Evolutionary conservation across 1,139 yeast genomes (phyloP).

Genomic region (Candida sanyaensis): DNA sequence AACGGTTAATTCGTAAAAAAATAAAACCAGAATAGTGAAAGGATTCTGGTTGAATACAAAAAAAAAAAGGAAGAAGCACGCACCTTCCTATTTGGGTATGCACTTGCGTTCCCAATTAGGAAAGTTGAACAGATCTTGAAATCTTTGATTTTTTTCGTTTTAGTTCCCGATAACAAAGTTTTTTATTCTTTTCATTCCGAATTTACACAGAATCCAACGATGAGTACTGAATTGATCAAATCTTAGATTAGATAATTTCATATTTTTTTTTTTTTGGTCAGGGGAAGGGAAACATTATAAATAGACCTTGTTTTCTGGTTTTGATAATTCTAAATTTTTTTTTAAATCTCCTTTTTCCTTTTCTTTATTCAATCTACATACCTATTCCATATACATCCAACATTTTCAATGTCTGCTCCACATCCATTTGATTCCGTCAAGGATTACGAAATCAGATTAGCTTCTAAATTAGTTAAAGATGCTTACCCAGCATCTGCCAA

Average conservation of each 20-base stretch:
- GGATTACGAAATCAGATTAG: conserved; percentile 63
- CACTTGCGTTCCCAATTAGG: conserved; percentile 5
- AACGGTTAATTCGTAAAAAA: too few relatives aligned
- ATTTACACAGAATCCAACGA: not conserved
- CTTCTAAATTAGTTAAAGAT: conserved; percentile 65
- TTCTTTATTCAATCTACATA: not conserved
- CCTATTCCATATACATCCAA: not conserved
- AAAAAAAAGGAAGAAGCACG: not conserved
- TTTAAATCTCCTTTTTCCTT: not conserved
- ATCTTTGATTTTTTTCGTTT: not conserved
- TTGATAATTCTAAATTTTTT: not conserved
- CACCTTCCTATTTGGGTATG: conserved; percentile 6
- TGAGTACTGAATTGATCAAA: too few relatives aligned
- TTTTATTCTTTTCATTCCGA: not conserved
- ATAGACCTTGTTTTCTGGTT: not conserved
- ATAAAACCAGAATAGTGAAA: too few relatives aligned
- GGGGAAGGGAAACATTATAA: too few relatives aligned
- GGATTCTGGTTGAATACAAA: not conserved
- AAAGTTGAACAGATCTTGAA: conserved; percentile 5
- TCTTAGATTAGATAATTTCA: too few relatives aligned
- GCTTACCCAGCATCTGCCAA: conserved; percentile 47
- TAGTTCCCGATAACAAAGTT: not conserved
- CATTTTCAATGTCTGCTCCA: conserved; percentile 8
- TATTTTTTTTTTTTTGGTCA: too few relatives aligned
- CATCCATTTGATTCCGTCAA: conserved; percentile 72